Base-by-base conservation (phyloP, 306 rosid genomes). In the Boehmeria nivea region DNA sequence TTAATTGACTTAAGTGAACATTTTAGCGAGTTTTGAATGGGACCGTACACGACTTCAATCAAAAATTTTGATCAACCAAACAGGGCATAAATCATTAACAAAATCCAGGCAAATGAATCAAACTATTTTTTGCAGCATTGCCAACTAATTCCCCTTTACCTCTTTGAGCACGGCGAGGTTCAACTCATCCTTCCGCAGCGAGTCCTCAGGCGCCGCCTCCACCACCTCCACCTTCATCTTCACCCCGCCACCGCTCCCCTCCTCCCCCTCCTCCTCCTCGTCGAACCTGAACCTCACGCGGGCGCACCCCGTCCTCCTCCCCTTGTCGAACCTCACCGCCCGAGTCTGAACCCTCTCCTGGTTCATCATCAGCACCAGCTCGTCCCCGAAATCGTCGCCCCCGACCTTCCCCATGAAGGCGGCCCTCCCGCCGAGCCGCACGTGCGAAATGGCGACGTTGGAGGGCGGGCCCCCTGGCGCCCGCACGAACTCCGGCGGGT, bases 401-500 rank as follows among this genome's bases (percentile, higher is more conserved):
- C 95, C 99, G 0, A 91, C 94, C 61, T 87, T 87, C 47, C 99
- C 99, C 76, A 91, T 20, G 8, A 91, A 76, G 18, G 99, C 95
- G 1, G 95, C 85, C 12, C 99, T 73, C 9, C 99, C 99, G 0
- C 99, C 95, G 0, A 91, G 95, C 81, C 95, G 68, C n/a, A 61
- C 94, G 59, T 85, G 96, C 0, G 96, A 78, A 39, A 91, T 83
- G 0, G 99, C 96, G 43, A 91, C 99, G 37, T 91, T 87, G 2
- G 95, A 85, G 2, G 82, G 72, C 0, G 89, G 76, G 1, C 95
- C 89, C 0, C 95, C 96, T 0, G 93, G 89, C 1, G 95, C 99
- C 11, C 95, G 74, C 11, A 76, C 91, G 28, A 81, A 87, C 65
- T 91, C 99, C 25, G 99, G 99, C 0, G 96, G 94, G 63, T 87